Conservation (phyloP, 2,329 filamentous ascomycete species). For the Pseudocercospora cruenta region DNA sequence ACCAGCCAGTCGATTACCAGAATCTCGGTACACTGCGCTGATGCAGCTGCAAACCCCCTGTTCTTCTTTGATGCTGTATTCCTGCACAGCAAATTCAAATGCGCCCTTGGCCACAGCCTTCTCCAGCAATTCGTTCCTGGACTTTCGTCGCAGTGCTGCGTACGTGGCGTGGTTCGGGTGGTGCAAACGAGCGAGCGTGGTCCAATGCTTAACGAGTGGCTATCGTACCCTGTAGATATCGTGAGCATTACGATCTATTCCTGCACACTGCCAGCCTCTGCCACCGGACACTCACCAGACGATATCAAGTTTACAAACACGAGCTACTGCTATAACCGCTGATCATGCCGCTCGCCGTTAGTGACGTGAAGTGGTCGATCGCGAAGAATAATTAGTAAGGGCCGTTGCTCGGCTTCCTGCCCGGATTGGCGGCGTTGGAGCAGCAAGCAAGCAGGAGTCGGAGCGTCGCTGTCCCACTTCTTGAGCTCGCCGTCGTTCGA, state of each 20-base stretch:
- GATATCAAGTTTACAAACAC: constrained; percentile 8
- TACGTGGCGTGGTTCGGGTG: constrained; percentile 10
- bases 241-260: constrained; percentile 9
- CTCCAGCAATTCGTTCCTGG: constrained; percentile 7
- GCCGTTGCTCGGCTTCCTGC: neutral
- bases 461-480: neutral
- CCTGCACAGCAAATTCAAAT: constrained; percentile 16
- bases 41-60: neutral
- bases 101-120: neutral
- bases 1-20: neutral
- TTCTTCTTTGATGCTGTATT: constrained; percentile 5
- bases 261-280: neutral
- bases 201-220: constrained; percentile 16
- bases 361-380: constrained; percentile 3
- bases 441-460: neutral
- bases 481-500: neutral
- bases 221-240: constrained; percentile 14
- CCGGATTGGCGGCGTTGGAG: neutral
- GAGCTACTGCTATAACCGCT: constrained; percentile 7
- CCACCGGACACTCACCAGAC: constrained; percentile 15
- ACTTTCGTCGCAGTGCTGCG: neutral
- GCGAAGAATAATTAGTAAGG: neutral
- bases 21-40: constrained; percentile 3
- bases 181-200: constrained; percentile 16
- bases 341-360: constrained; percentile 18